Base-by-base conservation (phyloP, 2,329 filamentous ascomycete genomes). In the Trichoderma asperellum region DNA sequence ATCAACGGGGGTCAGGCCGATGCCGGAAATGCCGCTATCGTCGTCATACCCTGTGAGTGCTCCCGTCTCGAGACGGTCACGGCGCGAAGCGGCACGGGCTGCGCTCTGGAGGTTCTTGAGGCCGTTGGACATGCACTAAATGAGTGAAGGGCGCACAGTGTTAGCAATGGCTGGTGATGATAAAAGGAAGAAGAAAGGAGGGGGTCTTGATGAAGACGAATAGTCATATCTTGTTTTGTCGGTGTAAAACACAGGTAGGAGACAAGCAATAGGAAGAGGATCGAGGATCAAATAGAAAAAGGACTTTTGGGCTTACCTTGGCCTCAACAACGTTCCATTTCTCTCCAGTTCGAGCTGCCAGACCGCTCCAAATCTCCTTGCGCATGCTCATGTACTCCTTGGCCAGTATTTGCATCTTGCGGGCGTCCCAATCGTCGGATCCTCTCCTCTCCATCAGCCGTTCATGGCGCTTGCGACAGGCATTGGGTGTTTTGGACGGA, bases 381-480 rank as follows among this genome's bases (percentile, higher is more conserved):
- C 94, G 87, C 82, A 92, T 87, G 71, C 85, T 85, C 87, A 93
- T 92, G 80, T 97, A 97, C 77, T 92, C 90, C 77, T 87, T 88
- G 47, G 92, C 91, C 52, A 97, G 83, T 11, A 85, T 84, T 77
- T 95, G 91, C 29, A 94, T 83, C 82, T 92, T 92, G 73, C 89
- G 84, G 24, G 87, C 87, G 75, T 95, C 92, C 90, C 92, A 96
- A 75, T 94, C 91, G 74, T 93, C 90, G 59, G 89, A 87, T 69
- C 89, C 89, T 77, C 85, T 86, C 73, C 90, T 88, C 81, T 95
- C 91, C 85, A 95, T 90, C 73, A 97, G 82, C 52, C 93, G 87
- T 81, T 97, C 93, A 75, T 96, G 93, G 68, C 93, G 88, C 82
- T 97, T 97, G 72, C 93, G 92, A 81, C 93, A 97, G 21, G 94